Percentiles rank a stretch among this genome's conserved stretches.
These are phyloP conservation scores for Debaryomyces hansenii DNA, from an alignment of 805 yeast genomes.

Conservation along the genomic window DNA sequence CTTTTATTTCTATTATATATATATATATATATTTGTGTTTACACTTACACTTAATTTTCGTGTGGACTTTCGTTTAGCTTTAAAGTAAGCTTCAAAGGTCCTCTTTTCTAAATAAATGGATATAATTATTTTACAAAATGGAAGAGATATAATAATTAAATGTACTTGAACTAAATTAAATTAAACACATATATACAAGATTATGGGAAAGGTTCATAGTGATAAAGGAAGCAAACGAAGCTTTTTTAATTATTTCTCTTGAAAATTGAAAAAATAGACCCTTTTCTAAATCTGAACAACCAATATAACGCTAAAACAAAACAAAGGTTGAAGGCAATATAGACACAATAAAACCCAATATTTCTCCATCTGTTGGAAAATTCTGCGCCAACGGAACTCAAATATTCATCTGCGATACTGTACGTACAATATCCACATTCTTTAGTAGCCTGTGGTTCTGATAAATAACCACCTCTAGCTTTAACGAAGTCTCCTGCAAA, in stretches of 20 bases:
- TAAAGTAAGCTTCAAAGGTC: not conserved
- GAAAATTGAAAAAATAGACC: slow-evolving; percentile 7
- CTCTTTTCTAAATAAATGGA: not conserved
- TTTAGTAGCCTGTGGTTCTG: slow-evolving; percentile 48
- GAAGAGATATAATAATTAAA: not conserved
- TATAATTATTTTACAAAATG: not conserved
- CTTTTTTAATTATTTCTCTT: not conserved
- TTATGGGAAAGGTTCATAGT: too few relatives aligned
- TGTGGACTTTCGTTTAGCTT: not conserved
- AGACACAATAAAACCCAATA: slow-evolving; percentile 60
- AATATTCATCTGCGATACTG: slow-evolving; percentile 47
- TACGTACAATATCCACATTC: slow-evolving; percentile 52
- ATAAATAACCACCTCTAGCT: slow-evolving; percentile 54
- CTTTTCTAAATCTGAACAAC: slow-evolving; percentile 18
- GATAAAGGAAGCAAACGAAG: too few relatives aligned
- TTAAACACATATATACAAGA: not conserved
- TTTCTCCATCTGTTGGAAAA: slow-evolving; percentile 59
- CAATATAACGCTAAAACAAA: slow-evolving; percentile 42
- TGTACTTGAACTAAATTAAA: not conserved
- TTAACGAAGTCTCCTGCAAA: slow-evolving; percentile 48
- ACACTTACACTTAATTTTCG: not conserved
- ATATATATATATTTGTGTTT: not conserved
- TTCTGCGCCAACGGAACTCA: slow-evolving; percentile 42
- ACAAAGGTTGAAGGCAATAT: slow-evolving; percentile 50
- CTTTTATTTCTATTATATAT: slow-evolving; percentile 1